Evolutionary conservation across 179 eudicot species (phyloP).

Genomic region (Corrigiola litoralis): DNA sequence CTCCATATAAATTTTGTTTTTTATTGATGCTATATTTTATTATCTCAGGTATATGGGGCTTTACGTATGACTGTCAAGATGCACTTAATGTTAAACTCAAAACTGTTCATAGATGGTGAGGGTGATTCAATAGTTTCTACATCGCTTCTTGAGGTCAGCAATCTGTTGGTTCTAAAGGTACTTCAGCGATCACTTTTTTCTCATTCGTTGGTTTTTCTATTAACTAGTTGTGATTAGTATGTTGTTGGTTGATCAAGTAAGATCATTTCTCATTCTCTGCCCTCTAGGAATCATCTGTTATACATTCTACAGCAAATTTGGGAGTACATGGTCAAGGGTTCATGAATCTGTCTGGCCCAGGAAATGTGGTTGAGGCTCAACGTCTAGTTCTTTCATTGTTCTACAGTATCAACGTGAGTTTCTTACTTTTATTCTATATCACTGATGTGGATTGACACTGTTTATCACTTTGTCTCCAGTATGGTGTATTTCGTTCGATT

Average conservation of each 20-base stretch:
- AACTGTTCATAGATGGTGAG: conserved; percentile 71
- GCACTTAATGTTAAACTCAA: conserved; percentile 87
- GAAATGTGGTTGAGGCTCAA: conserved; percentile 92
- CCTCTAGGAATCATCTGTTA: conserved; percentile 72
- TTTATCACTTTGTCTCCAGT: neutral
- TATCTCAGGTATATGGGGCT: conserved; percentile 78
- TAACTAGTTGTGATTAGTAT: neutral
- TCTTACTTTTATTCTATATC: conserved; percentile 6
- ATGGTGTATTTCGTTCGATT: neutral
- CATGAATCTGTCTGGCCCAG: conserved; percentile 80
- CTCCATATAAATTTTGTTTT: neutral
- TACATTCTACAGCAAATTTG: conserved; percentile 80
- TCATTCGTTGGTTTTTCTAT: neutral
- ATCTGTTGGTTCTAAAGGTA: conserved; percentile 90
- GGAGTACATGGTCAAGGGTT: conserved; percentile 95
- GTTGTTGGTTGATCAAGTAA: neutral
- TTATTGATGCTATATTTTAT: neutral
- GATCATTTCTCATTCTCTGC: conserved; percentile 9
- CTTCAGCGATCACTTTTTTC: neutral
- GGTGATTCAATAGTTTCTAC: conserved; percentile 67
- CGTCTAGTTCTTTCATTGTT: conserved; percentile 81
- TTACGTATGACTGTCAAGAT: conserved; percentile 91
- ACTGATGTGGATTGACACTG: neutral
- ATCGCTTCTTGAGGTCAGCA: conserved; percentile 91
- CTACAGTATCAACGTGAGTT: conserved; percentile 72